Base-by-base conservation (phyloP, 345 rosid genomes). In the Citrus hindsii region DNA sequence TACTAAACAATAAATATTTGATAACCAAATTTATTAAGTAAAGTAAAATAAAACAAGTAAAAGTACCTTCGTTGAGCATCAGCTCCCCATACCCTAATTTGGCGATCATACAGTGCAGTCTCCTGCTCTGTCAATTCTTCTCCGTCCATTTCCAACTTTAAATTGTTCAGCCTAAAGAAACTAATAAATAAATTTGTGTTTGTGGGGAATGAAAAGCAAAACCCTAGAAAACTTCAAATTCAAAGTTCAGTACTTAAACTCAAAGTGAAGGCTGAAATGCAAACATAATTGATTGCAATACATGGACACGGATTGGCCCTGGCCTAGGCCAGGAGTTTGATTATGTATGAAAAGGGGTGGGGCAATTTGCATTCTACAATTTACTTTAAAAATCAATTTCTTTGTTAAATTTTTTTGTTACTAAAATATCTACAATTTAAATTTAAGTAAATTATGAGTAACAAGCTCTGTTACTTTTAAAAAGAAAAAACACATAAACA, bases 71-170 rank as follows among this genome's bases (percentile, higher is more conserved):
- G 79, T 76, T 96, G 99, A 80, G 99, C 98, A 88, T 90, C 91
- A 71, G 94, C 98, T 0, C 99, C 99, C 99, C 97, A 96, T 88
- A 96, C 99, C 92, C 98, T 91, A 88, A 96, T 94, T 77, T 92
- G 98, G 35, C 99, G 93, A 81, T 94, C 98, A 78, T 94, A 96
- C 27, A 94, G 72, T 19, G 97, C 99, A 71, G 98, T 96, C 76
- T 96, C 99, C 82, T 96, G 97, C 91, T 89, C 97, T 4, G 99
- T 96, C 77, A 96, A 84, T 89, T 94, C 91, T 78, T 95, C 98
- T 21, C 97, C 98, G 68, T 91, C 89, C 98, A 93, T 89, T 38
- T 51, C 69, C 78, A 83, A 55, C 64, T 67, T 73, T 10, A 86
- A 80, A 71, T 84, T 84, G 70, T 24, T 22, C 4, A 61, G 27